Conservation (phyloP, 305 asterid species). For the Solanum chacoense region DNA sequence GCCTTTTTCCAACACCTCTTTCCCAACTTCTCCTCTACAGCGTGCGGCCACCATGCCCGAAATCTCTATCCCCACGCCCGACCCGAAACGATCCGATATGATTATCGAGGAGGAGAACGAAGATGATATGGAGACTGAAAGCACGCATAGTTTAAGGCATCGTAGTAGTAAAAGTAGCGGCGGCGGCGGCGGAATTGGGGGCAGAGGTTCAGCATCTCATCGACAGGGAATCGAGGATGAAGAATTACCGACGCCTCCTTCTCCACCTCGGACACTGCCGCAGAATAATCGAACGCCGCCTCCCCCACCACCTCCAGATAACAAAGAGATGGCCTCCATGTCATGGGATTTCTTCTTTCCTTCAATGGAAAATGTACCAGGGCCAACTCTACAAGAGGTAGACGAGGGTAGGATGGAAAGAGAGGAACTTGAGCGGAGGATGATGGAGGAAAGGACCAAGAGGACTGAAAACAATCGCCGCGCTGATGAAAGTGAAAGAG, state of each 20-base stretch:
- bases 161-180: constrained; percentile 47
- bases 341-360: constrained; percentile 68
- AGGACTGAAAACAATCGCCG: constrained; percentile 36
- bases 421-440: constrained; percentile 50
- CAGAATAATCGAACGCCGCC: constrained; percentile 14
- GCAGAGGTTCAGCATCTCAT: constrained; percentile 13
- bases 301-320: constrained; percentile 39
- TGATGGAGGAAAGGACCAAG: constrained; percentile 45
- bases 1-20: constrained; percentile 28
- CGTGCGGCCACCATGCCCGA: constrained; percentile 91
- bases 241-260: constrained; percentile 28
- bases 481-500: constrained; percentile 13
- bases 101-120: constrained; percentile 20
- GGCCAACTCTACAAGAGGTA: constrained; percentile 56
- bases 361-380: constrained; percentile 48
- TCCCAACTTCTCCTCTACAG: constrained; percentile 46
- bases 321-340: constrained; percentile 15
- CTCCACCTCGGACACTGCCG: constrained; percentile 17
- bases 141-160: constrained; percentile 46
- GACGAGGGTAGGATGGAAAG: constrained; percentile 46
- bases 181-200: constrained; percentile 30
- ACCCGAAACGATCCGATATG: constrained; percentile 24
- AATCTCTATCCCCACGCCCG: constrained; percentile 33
- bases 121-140: constrained; percentile 50
- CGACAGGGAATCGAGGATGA: constrained; percentile 41